A percentile compares a stretch with the other conserved stretches of the same genome.
phyloP scores from a whole-genome alignment of 2,329 filamentous ascomycete genomes.

The Phyllosticta citribraziliensis region DNA sequence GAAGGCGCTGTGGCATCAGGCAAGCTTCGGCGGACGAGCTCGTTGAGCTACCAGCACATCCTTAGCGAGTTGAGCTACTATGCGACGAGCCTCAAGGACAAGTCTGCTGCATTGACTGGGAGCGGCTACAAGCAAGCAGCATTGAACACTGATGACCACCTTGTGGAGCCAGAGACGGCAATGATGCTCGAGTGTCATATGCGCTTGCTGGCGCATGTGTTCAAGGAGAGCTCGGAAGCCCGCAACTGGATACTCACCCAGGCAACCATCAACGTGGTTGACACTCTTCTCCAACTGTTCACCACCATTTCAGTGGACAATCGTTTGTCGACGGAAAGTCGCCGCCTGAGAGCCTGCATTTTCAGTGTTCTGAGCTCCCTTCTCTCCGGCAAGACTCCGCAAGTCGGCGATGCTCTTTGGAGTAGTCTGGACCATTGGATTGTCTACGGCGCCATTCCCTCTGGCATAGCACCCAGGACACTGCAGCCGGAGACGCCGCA shows the following conservation, averaged over 20 bases:
- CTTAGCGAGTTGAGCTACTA: slow-evolving; percentile 84
- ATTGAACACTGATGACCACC: slow-evolving; percentile 33
- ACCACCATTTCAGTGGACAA: slow-evolving; percentile 67
- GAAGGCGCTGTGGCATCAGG: slow-evolving; percentile 60
- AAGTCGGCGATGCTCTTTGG: slow-evolving; percentile 70
- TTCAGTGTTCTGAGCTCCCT: slow-evolving; percentile 71
- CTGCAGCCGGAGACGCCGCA: neutral
- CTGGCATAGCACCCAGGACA: neutral
- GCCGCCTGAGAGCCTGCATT: slow-evolving; percentile 69
- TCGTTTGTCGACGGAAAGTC: neutral
- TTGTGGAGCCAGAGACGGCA: slow-evolving; percentile 86
- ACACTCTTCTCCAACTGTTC: slow-evolving; percentile 61
- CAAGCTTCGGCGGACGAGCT: slow-evolving; percentile 72
- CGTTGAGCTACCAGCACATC: slow-evolving; percentile 87
- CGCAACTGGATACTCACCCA: slow-evolving; percentile 63
- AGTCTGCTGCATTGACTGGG: slow-evolving; percentile 49
- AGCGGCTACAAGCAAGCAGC: slow-evolving; percentile 38
- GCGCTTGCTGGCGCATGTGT: slow-evolving; percentile 74
- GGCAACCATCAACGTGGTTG: slow-evolving; percentile 58
- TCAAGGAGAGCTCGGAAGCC: slow-evolving; percentile 61
- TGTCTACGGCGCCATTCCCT: slow-evolving; percentile 2
- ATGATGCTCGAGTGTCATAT: slow-evolving; percentile 96
- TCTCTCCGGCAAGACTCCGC: slow-evolving; percentile 60
- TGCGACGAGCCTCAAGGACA: slow-evolving; percentile 68
- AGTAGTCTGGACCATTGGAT: slow-evolving; percentile 69